These are phyloP conservation scores for Colletotrichum australisinense DNA, from an alignment of 2,329 filamentous ascomycete species.

Conservation along the genomic window DNA sequence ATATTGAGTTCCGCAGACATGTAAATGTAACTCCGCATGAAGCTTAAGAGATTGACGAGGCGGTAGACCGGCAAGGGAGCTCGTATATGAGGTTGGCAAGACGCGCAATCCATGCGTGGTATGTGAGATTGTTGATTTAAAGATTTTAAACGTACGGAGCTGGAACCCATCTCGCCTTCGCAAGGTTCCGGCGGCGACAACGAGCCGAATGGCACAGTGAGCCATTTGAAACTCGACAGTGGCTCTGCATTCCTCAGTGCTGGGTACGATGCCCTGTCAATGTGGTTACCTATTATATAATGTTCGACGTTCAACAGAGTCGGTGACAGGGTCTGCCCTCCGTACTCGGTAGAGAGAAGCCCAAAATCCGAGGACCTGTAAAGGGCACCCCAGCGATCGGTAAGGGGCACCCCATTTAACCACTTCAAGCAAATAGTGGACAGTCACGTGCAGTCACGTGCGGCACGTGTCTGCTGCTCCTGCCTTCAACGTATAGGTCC, in stretches of 20 bases:
- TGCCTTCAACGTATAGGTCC: too few relatives aligned
- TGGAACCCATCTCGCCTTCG: not conserved
- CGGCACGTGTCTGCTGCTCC: too few relatives aligned
- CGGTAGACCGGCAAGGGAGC: not conserved
- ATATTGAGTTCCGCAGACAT: not conserved
- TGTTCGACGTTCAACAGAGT: not conserved
- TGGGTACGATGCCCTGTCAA: not conserved
- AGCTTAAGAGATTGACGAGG: constrained; percentile 12
- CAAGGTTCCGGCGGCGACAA: not conserved
- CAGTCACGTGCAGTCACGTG: too few relatives aligned
- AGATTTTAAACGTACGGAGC: not conserved
- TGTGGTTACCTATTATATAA: not conserved
- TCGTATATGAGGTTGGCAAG: not conserved
- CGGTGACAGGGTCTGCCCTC: not conserved
- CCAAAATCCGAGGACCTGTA: not conserved
- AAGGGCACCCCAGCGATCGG: too few relatives aligned
- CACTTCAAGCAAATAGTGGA: too few relatives aligned
- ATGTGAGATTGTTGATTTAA: not conserved
- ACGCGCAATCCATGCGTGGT: constrained; percentile 1
- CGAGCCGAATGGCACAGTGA: not conserved
- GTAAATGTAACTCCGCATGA: not conserved
- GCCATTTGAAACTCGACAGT: not conserved
- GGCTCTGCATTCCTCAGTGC: not conserved
- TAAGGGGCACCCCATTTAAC: too few relatives aligned
- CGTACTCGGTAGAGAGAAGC: not conserved